These are phyloP conservation scores for Neofusicoccum umdonicola DNA, from an alignment of 2,329 filamentous ascomycete genomes.

Conservation along the genomic window DNA sequence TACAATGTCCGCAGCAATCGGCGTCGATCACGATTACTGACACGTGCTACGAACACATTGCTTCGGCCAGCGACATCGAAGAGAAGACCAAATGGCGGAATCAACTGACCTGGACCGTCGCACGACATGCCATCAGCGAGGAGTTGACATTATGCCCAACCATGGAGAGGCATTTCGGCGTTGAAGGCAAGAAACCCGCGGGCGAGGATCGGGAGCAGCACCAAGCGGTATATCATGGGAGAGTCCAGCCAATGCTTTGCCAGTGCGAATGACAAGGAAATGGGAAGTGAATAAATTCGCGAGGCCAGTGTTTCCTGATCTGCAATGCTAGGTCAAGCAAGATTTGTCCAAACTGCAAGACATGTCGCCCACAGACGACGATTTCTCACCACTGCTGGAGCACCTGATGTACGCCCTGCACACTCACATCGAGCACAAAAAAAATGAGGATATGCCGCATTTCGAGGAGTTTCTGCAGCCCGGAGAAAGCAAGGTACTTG, in stretches of 20 bases:
- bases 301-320: background rate
- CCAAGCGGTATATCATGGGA: background rate
- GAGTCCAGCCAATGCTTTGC: too few species aligned
- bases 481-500: slow-evolving; percentile 28
- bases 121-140: slow-evolving; percentile 21
- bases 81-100: slow-evolving; percentile 21
- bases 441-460: slow-evolving; percentile 29
- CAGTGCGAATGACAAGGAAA: too few species aligned
- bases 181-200: slow-evolving; percentile 19
- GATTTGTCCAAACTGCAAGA: slow-evolving; percentile 32
- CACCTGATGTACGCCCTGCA: slow-evolving; percentile 24
- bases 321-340: slow-evolving; percentile 27
- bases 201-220: slow-evolving; percentile 21
- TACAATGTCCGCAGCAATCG: background rate
- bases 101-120: slow-evolving; percentile 21
- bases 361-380: slow-evolving; percentile 23
- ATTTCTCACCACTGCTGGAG: slow-evolving; percentile 29
- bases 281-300: too few species aligned
- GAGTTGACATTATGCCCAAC: slow-evolving; percentile 22
- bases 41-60: background rate
- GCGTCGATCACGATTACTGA: background rate
- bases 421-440: slow-evolving; percentile 33
- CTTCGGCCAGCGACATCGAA: background rate
- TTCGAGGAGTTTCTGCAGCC: slow-evolving; percentile 27
- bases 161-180: slow-evolving; percentile 21